A percentile compares a stretch with the other conserved stretches of the same genome.
phyloP scores from a whole-genome alignment of 768 basidiomycete genomes.

The Mycena metata region DNA sequence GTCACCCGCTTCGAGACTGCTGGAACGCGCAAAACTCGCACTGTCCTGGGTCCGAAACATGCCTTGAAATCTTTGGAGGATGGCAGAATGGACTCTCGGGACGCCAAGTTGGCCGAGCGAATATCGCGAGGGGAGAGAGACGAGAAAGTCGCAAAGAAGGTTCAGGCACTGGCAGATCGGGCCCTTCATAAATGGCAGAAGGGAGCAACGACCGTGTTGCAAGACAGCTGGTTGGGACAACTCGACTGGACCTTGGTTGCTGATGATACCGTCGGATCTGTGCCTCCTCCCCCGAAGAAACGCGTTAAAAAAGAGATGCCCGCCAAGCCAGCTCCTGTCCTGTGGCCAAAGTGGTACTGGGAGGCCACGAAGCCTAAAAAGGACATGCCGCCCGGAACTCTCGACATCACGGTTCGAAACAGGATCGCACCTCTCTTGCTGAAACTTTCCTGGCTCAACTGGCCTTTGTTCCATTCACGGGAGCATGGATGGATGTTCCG shows the following conservation, averaged over 20 bases:
- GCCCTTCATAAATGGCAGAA: slow-evolving; percentile 44
- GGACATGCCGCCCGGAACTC: slow-evolving; percentile 72
- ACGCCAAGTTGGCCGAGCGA: slow-evolving; percentile 59
- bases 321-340: slow-evolving; percentile 60
- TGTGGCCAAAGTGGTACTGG: slow-evolving; percentile 99
- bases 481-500: slow-evolving; percentile 95
- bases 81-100: slow-evolving; percentile 56
- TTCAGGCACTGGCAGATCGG: slow-evolving; percentile 59
- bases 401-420: slow-evolving; percentile 89
- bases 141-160: slow-evolving; percentile 46
- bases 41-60: slow-evolving; percentile 62
- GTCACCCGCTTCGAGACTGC: slow-evolving; percentile 59
- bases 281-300: slow-evolving; percentile 39
- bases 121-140: slow-evolving; percentile 61
- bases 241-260: slow-evolving; percentile 73
- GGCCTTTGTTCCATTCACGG: slow-evolving; percentile 87
- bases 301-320: slow-evolving; percentile 48
- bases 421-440: slow-evolving; percentile 88
- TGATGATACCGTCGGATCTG: slow-evolving; percentile 14
- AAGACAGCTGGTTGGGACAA: slow-evolving; percentile 72
- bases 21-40: slow-evolving; percentile 55
- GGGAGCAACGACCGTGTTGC: slow-evolving; percentile 35
- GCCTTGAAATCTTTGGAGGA: slow-evolving; percentile 59
- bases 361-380: slow-evolving; percentile 85
- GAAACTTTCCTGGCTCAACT: slow-evolving; percentile 87